These are phyloP conservation scores for Talaromyces proteolyticus DNA, from an alignment of 495 filamentous ascomycete genomes.

Conservation along the genomic window DNA sequence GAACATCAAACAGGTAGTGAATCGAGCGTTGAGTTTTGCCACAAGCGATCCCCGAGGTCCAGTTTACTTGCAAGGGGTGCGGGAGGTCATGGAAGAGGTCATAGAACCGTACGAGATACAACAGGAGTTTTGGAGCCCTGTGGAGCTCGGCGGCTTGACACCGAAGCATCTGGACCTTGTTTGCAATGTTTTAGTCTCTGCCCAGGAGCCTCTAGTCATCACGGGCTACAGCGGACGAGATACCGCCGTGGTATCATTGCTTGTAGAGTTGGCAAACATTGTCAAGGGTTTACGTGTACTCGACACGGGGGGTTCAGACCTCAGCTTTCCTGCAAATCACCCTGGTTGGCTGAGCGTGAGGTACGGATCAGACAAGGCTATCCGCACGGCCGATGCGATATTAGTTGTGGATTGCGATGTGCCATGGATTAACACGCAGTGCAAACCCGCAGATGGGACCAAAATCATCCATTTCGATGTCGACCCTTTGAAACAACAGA, in stretches of 20 bases:
- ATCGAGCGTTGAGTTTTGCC: constrained; percentile 67
- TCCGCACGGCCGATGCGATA: constrained; percentile 78
- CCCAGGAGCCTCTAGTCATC: constrained; percentile 71
- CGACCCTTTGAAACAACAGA: constrained; percentile 82
- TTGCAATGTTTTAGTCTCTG: constrained; percentile 61
- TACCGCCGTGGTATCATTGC: constrained; percentile 54
- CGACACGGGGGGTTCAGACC: constrained; percentile 86
- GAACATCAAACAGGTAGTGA: constrained; percentile 80
- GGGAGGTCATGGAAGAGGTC: constrained; percentile 50
- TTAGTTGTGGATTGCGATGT: constrained; percentile 82
- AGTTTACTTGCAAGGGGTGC: constrained; percentile 59
- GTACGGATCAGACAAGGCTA: constrained; percentile 68
- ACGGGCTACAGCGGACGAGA: constrained; percentile 81
- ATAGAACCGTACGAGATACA: constrained; percentile 57
- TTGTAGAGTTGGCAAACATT: constrained; percentile 71
- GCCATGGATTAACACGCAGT: constrained; percentile 63
- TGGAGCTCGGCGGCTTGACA: constrained; percentile 60
- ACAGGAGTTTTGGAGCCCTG: constrained; percentile 56
- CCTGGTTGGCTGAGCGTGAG: constrained; percentile 65
- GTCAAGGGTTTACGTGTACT: constrained; percentile 77
- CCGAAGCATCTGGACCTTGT: constrained; percentile 66
- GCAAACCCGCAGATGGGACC: constrained; percentile 44
- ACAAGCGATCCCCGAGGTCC: constrained; percentile 60
- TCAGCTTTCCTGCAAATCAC: constrained; percentile 89
- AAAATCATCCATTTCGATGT: constrained; percentile 79